Base-by-base conservation (phyloP, 1,284 basidiomycete genomes). In the Puccinia polysora region DNA sequence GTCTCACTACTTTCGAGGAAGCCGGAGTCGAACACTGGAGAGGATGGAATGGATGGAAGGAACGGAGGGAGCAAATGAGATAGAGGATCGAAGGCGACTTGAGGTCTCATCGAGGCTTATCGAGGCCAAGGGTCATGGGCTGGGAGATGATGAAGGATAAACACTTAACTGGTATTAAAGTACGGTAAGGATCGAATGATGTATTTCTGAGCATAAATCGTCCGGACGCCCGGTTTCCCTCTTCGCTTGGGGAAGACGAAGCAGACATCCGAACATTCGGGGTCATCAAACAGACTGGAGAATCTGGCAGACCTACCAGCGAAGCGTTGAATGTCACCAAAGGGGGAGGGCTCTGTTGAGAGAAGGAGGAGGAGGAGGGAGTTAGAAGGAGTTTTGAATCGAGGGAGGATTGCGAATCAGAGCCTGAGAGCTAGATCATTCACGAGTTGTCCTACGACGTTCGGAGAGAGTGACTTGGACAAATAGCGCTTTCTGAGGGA, bases 171-270 rank as follows among this genome's bases (percentile, higher is more conserved):
- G 32, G 58, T 70, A 34, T 70, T 60, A 18, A 70, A 70, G 28
- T 70, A 70, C 28, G 68, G 68, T n/a, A 70, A 23, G 0, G 58
- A 70, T 70, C 58, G 58, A 38, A 70, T 70, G 47, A 70, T 70
- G 38, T 52, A 62, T 36, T 70, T 63, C 43, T 70, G 68, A 28
- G 68, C 68, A 20, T 70, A 70, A n/a, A 70, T 70, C 7, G 68
- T 70, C 43, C 68, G 56, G 14, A 62, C 56, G 32, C 58, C 58
- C 10, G 40, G 43, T 59, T 69, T 69, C 4, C 68, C 68, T 45
- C 53, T 70, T 2, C 56, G 58, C 30, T 62, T 60, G 1, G 68
- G 68, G 28, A 70, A 70, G 1, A 70, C 68, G 28, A 70, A 70
- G 32, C 68, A 70, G 15, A 70, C 68, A 62, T 70, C 68, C 23